Conservation (phyloP, 1,284 basidiomycete genomes). For the Tetrapyrgos nigripes region DNA sequence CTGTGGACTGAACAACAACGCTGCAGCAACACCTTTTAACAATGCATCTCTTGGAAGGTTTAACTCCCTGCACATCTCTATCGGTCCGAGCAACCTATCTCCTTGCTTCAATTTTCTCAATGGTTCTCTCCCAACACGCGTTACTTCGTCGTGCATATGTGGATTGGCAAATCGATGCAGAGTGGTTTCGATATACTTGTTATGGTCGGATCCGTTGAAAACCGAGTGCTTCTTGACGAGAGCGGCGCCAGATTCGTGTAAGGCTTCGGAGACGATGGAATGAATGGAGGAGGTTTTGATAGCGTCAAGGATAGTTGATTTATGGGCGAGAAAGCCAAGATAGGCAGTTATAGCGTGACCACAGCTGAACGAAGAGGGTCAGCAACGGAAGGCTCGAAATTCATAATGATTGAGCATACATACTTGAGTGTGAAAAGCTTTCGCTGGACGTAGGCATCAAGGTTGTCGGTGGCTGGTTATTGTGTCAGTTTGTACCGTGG, state of each 20-base stretch:
- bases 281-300: constrained; percentile 25
- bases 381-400: neutral
- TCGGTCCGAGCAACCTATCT: constrained; percentile 44
- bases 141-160: constrained; percentile 42
- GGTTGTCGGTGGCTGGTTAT: constrained; percentile 23
- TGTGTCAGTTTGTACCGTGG: neutral
- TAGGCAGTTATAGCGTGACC: constrained; percentile 47
- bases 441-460: constrained; percentile 46
- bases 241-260: constrained; percentile 30
- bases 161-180: constrained; percentile 42
- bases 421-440: constrained; percentile 49
- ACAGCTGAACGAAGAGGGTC: constrained; percentile 18
- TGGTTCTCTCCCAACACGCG: constrained; percentile 44
- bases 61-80: constrained; percentile 39
- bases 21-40: constrained; percentile 42
- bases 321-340: constrained; percentile 37
- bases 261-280: constrained; percentile 23
- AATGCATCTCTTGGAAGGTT: constrained; percentile 37
- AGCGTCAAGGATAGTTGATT: constrained; percentile 36
- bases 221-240: constrained; percentile 23
- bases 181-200: constrained; percentile 39
- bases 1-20: constrained; percentile 37
- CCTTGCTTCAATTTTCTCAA: constrained; percentile 41
- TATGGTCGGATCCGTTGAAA: constrained; percentile 33
- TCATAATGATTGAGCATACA: neutral